phyloP scores from a whole-genome alignment of 768 basidiomycete species.

The Xerocomus potaroensis region DNA sequence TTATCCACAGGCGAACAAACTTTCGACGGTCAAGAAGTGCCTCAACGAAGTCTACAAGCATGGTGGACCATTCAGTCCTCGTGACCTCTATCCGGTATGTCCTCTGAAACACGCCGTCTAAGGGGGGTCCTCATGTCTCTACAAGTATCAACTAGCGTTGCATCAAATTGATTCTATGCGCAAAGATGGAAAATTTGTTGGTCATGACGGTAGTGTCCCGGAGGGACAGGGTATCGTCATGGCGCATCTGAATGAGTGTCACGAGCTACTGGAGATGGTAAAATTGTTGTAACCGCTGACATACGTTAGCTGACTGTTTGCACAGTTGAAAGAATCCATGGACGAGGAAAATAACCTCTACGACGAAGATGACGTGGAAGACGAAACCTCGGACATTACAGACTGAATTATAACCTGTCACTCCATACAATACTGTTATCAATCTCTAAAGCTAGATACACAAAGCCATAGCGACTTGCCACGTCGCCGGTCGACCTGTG shows the following conservation, averaged over 20 bases:
- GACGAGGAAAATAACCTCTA: conserved; percentile 60
- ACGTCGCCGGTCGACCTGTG: too few relatives aligned
- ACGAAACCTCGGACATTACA: conserved; percentile 7
- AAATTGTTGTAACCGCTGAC: conserved; percentile 13
- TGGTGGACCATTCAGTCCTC: conserved; percentile 87
- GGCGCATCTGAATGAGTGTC: conserved; percentile 94
- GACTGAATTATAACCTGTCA: conserved; percentile 8
- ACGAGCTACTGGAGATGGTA: conserved; percentile 94
- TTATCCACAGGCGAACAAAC: conserved; percentile 90
- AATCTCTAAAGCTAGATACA: not conserved
- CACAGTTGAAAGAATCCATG: conserved; percentile 75
- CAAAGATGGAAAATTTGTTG: conserved; percentile 90
- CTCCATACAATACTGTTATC: not conserved
- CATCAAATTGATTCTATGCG: conserved; percentile 94
- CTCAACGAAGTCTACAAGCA: conserved; percentile 94
- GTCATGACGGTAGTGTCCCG: conserved; percentile 82
- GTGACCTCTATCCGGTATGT: conserved; percentile 90
- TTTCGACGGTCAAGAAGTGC: conserved; percentile 95
- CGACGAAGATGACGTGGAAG: conserved; percentile 47
- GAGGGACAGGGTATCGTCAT: conserved; percentile 96
- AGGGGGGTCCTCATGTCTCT: conserved; percentile 2
- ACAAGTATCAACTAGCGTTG: conserved; percentile 86
- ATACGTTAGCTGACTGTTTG: not conserved
- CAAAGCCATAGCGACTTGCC: too few relatives aligned
- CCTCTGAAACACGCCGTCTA: not conserved